phyloP scores from a whole-genome alignment of 176 grass and related monocot genomes.

The Rhynchospora tenuis region DNA sequence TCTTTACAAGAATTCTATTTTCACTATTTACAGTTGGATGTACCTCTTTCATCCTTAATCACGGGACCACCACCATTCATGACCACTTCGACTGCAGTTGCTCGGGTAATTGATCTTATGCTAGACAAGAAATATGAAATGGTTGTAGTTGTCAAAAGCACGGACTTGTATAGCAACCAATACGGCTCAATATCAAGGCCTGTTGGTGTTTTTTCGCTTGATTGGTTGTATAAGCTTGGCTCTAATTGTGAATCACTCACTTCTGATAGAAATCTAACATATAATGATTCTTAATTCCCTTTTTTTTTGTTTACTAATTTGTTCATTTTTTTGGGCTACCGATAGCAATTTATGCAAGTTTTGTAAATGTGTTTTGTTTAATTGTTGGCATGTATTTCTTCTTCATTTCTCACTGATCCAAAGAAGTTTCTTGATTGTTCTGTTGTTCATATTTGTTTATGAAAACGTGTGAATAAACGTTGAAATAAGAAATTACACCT shows the following conservation, averaged over 20 bases:
- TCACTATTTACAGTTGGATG: constrained; percentile 47
- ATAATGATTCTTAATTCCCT: not conserved
- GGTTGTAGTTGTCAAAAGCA: constrained; percentile 56
- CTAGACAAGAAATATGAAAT: constrained; percentile 56
- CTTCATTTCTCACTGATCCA: not conserved
- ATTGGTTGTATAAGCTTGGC: constrained; percentile 21
- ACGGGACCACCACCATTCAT: constrained; percentile 61
- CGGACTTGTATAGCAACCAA: constrained; percentile 51
- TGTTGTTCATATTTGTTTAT: not conserved
- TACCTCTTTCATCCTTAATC: constrained; percentile 55
- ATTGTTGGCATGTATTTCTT: not conserved
- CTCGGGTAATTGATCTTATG: constrained; percentile 60
- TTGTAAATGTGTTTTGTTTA: not conserved
- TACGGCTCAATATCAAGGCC: constrained; percentile 63
- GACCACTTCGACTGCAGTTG: constrained; percentile 50
- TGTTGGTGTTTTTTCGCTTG: constrained; percentile 55
- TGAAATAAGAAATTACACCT: no score
- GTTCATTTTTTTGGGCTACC: not conserved
- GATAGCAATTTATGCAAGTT: not conserved
- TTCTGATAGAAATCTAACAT: not conserved
- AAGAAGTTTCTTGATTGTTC: not conserved
- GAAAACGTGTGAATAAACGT: no score
- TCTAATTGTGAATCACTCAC: not conserved
- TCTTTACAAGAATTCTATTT: not conserved
- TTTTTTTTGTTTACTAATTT: not conserved